These are phyloP conservation scores for Saccharum hybrid DNA, from an alignment of 202 grass and related monocot genomes.

Conservation along the genomic window DNA sequence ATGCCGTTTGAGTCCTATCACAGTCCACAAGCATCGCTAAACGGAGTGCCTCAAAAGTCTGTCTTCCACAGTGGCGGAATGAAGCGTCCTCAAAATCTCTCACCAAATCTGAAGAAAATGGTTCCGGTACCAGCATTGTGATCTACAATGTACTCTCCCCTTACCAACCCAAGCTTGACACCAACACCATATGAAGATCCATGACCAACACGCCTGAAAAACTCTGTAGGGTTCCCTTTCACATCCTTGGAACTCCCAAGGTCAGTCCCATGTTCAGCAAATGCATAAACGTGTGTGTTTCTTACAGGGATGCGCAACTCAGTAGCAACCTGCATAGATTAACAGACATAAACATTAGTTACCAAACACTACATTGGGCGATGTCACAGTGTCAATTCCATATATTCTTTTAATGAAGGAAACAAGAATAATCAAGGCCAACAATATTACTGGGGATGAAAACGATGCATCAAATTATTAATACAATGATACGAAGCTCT, in stretches of 20 bases:
- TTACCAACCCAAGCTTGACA: conserved; percentile 89
- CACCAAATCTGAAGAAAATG: conserved; percentile 93
- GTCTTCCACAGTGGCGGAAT: neutral
- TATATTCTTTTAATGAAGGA: neutral
- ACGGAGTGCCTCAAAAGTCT: neutral
- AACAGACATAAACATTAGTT: conserved; percentile 31
- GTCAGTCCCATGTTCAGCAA: conserved; percentile 92
- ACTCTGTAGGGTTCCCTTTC: conserved; percentile 96
- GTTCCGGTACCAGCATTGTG: conserved; percentile 88
- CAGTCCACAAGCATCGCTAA: conserved; percentile 15
- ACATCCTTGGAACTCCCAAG: conserved; percentile 96
- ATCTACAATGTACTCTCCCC: conserved; percentile 91
- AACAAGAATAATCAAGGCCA: neutral
- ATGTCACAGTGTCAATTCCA: conserved; percentile 10
- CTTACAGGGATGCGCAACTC: conserved; percentile 85
- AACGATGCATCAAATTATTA: neutral
- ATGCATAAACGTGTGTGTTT: conserved; percentile 86
- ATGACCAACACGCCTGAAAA: conserved; percentile 84
- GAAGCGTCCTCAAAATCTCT: conserved; percentile 72
- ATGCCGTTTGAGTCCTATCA: conserved; percentile 20
- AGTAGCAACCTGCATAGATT: conserved; percentile 63
- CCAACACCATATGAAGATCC: conserved; percentile 92
- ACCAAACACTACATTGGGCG: neutral
- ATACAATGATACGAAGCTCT: too few relatives aligned
- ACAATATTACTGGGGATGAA: neutral